phyloP scores from a whole-genome alignment of 331 rosid species.

The Pyracantha coccinea region DNA sequence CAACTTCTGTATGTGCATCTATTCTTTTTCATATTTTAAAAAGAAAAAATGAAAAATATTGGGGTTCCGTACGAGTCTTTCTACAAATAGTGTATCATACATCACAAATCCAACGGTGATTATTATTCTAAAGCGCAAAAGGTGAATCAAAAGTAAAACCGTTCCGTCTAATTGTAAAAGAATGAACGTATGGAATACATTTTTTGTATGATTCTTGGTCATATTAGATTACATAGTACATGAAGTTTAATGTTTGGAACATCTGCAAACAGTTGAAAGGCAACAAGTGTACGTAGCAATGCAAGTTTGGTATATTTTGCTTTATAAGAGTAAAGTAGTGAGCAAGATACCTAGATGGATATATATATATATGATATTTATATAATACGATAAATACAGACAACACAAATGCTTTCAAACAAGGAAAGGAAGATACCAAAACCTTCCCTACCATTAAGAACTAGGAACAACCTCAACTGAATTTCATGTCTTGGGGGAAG shows the following conservation, averaged over 20 bases:
- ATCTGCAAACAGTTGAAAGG: background rate
- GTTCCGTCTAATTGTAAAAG: too few relatives aligned
- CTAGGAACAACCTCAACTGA: conserved; percentile 29
- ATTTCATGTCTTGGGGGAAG: background rate
- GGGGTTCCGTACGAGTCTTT: background rate
- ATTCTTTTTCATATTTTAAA: background rate
- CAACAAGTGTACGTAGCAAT: conserved; percentile 7
- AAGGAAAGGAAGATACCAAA: conserved; percentile 93
- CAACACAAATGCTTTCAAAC: conserved; percentile 37
- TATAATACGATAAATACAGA: background rate
- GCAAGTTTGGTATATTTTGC: conserved; percentile 55
- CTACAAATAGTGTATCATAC: background rate
- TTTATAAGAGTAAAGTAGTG: conserved; percentile 14
- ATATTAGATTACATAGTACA: background rate
- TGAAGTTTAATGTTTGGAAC: background rate
- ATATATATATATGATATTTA: too few relatives aligned
- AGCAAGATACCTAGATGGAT: conserved; percentile 18
- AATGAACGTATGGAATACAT: background rate
- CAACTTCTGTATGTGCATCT: background rate
- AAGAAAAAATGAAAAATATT: background rate
- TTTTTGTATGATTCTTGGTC: background rate
- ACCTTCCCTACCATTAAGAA: conserved; percentile 48
- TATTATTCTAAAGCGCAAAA: background rate
- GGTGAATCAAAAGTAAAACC: background rate
- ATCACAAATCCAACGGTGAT: background rate